Evolutionary conservation across 306 rosid genomes (phyloP).

Genomic region (Macrotyloma uniflorum): DNA sequence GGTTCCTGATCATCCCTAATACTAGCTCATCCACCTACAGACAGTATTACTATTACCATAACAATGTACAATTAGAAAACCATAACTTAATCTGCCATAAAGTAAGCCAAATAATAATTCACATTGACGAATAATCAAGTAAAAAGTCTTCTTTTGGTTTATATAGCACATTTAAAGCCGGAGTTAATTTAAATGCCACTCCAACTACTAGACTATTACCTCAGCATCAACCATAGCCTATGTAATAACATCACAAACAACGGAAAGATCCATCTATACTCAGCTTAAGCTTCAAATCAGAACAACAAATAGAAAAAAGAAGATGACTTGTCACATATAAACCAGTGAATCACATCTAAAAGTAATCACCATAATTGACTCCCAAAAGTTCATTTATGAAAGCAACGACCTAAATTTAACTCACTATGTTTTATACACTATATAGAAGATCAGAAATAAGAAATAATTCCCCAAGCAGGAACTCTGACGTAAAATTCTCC

Average conservation of each 20-base stretch:
- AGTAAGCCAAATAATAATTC: background rate
- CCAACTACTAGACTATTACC: constrained; percentile 2
- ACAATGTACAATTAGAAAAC: background rate
- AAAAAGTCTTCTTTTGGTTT: background rate
- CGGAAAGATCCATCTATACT: constrained; percentile 4
- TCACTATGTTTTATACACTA: background rate
- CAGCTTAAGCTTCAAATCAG: background rate
- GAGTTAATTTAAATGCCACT: background rate
- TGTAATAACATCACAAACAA: background rate
- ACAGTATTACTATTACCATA: background rate
- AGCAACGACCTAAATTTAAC: background rate
- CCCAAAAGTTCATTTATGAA: background rate
- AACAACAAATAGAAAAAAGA: constrained; percentile 1
- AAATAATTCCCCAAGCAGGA: background rate
- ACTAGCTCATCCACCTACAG: background rate
- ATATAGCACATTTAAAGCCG: background rate
- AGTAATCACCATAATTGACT: background rate
- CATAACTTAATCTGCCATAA: background rate
- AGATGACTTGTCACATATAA: background rate
- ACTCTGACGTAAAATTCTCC: background rate
- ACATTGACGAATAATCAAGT: background rate
- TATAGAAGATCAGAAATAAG: constrained; percentile 6
- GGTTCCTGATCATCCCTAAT: background rate
- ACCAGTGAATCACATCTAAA: background rate
- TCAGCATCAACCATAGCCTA: constrained; percentile 18